A percentile compares a stretch with the other conserved stretches of the same genome.
Conservation (phyloP, 1,139 yeast genomes). For the Yamadazyma buinensis region DNA sequence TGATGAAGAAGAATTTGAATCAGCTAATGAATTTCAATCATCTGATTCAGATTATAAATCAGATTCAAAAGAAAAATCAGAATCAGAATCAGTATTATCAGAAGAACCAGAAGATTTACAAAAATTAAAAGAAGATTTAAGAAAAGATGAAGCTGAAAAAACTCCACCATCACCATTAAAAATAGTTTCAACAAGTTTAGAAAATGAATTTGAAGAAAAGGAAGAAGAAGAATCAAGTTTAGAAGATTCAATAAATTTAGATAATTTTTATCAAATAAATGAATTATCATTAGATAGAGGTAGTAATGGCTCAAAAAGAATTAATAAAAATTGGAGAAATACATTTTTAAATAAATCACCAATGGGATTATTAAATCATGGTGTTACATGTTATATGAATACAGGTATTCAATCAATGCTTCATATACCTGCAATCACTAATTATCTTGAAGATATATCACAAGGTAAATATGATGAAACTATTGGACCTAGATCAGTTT, state of each 20-base stretch:
- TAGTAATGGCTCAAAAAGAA: constrained; percentile 51
- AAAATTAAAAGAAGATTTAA: constrained; percentile 31
- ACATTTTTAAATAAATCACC: constrained; percentile 45
- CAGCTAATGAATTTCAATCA: constrained; percentile 12
- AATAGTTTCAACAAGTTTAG: background rate
- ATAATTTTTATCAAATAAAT: constrained; percentile 46
- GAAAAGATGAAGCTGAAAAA: constrained; percentile 24
- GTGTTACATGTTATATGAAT: constrained; percentile 96
- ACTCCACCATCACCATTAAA: constrained; percentile 8
- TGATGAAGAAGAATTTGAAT: constrained; percentile 16
- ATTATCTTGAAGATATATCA: constrained; percentile 67
- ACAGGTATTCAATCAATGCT: constrained; percentile 88
- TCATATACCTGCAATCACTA: constrained; percentile 88
- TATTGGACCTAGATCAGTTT: constrained; percentile 58
- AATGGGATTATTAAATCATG: constrained; percentile 80
- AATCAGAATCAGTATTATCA: constrained; percentile 9
- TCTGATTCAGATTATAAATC: constrained; percentile 14
- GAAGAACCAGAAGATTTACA: constrained; percentile 28
- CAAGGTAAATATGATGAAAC: constrained; percentile 44
- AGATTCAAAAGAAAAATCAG: constrained; percentile 7
- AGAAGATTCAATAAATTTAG: constrained; percentile 14
- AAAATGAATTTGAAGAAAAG: background rate
- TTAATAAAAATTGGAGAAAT: constrained; percentile 60
- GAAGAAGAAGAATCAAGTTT: constrained; percentile 16
- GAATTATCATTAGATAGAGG: constrained; percentile 56